Evolutionary conservation across 768 basidiomycete species (phyloP), one percentile per base, ranked within the genome.

Genomic region (Asterophora parasitica): DNA sequence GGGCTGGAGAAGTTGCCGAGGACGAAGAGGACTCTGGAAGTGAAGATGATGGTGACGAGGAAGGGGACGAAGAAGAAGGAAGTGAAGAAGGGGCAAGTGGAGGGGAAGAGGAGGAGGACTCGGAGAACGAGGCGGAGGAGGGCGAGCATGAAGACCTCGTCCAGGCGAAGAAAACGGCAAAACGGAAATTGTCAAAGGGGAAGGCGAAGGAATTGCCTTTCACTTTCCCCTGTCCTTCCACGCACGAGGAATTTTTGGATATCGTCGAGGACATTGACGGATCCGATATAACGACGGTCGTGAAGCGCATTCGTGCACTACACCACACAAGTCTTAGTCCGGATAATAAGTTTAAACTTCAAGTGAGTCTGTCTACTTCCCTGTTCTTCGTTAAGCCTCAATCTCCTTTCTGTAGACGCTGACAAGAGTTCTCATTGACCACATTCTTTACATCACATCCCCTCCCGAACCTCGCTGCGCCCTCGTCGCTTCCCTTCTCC

Each of bases 321-420:
- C 84, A 96, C 60, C 96, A 99, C 61, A 88, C 94, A 1, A 95
- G 91, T 60, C 72, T 98, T n/a, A 83, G 80, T 1, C 80, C 85
- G 15, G 92, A 89, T 15, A 98, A 99, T 71, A 96, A 93, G 61
- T 76, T 79, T 62, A 96, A 89, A 67, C 72, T 98, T 16, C 91
- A 95, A 80, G 94, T 91, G 53, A 42, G 75, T 62, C 30, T 19
- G 13, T 19, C 34, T 26, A 23, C 30, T 27, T 33, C 19, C 23
- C 3, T 27, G 15, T 15, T 7, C 7, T 23, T 19, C 26, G 35
- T n/a, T 12, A 37, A 23, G 19, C n/a, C 34, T 52, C 2, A 47
- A 9, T 33, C 17, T 28, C 2, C 13, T 28, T 31, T 38, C 28
- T 37, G 42, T 48, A 96, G 92, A 74, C 73, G 4, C 70, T 99